Evolutionary conservation across 2,329 filamentous ascomycete genomes (phyloP).

Genomic region (Cladobotryum protrusum): DNA sequence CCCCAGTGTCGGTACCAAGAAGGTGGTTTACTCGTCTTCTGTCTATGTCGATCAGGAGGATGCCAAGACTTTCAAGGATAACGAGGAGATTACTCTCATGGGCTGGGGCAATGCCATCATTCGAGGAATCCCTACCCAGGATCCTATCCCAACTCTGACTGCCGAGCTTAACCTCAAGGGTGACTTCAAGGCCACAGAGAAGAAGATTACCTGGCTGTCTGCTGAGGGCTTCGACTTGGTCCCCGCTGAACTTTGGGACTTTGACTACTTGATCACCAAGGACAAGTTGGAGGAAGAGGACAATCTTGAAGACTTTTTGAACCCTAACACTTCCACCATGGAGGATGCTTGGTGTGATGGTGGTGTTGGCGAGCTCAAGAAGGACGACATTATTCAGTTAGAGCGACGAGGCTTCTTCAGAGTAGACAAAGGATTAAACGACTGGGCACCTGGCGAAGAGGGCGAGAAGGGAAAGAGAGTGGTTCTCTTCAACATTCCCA

Average conservation of each 20-base stretch:
- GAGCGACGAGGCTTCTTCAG: conserved; percentile 91
- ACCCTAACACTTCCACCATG: conserved; percentile 65
- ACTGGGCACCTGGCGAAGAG: conserved; percentile 47
- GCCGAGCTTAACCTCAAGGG: conserved; percentile 86
- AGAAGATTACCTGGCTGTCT: conserved; percentile 94
- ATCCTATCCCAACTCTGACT: conserved; percentile 62
- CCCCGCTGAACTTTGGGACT: conserved; percentile 82
- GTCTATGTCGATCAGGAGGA: conserved; percentile 84
- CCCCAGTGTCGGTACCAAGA: conserved; percentile 74
- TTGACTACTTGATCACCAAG: conserved; percentile 92
- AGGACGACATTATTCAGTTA: conserved; percentile 89
- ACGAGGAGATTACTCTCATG: conserved; percentile 94
- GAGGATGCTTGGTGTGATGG: conserved; percentile 73
- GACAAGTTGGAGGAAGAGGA: conserved; percentile 90
- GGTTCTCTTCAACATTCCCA: conserved; percentile 53
- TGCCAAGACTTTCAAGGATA: conserved; percentile 69
- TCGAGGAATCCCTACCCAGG: conserved; percentile 53
- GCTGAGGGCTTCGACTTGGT: conserved; percentile 69
- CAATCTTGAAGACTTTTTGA: conserved; percentile 76
- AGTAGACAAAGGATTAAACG: conserved; percentile 59
- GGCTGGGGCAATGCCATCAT: conserved; percentile 90
- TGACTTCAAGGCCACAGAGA: conserved; percentile 90
- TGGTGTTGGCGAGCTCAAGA: conserved; percentile 71
- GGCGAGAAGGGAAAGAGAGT: conserved; percentile 41
- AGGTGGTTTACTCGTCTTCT: conserved; percentile 69